Percentiles rank a stretch among this genome's conserved stretches.
Evolutionary conservation across 169 alveolate genomes (phyloP).

Genomic region (Cryptosporidium sp.): DNA sequence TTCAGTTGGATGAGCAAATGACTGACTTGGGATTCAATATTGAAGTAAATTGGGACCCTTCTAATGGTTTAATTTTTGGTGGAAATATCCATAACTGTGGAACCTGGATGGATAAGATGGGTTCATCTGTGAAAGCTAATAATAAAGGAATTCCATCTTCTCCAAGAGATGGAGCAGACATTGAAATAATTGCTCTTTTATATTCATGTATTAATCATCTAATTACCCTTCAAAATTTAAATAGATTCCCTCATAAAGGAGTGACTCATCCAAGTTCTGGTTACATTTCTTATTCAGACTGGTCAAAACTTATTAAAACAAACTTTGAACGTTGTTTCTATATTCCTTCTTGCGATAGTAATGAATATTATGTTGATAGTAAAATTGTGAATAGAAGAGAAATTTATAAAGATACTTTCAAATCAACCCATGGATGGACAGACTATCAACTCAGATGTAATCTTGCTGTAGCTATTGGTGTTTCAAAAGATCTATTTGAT

Average conservation of each 20-base stretch:
- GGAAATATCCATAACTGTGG: conserved; percentile 95
- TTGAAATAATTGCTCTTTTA: conserved; percentile 90
- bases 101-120: conserved; percentile 98
- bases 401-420: conserved; percentile 85
- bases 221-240: conserved; percentile 77
- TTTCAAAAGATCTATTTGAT: conserved; percentile 91
- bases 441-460: conserved; percentile 91
- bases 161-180: conserved; percentile 96
- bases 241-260: conserved; percentile 80
- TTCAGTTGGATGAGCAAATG: conserved; percentile 90
- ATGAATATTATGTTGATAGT: conserved; percentile 53
- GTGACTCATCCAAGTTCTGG: conserved; percentile 80
- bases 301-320: conserved; percentile 85
- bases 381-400: conserved; percentile 83
- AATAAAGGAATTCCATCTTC: conserved; percentile 87
- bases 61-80: conserved; percentile 85
- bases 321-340: conserved; percentile 89
- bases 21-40: conserved; percentile 93
- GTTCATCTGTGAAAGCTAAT: conserved; percentile 86
- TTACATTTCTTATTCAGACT: conserved; percentile 81
- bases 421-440: conserved; percentile 81
- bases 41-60: conserved; percentile 83
- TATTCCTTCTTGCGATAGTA: conserved; percentile 83
- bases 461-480: conserved; percentile 89
- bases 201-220: conserved; percentile 87